Base-by-base conservation (phyloP, 2,329 filamentous ascomycete genomes). In the Verticillium albo-atrum region DNA sequence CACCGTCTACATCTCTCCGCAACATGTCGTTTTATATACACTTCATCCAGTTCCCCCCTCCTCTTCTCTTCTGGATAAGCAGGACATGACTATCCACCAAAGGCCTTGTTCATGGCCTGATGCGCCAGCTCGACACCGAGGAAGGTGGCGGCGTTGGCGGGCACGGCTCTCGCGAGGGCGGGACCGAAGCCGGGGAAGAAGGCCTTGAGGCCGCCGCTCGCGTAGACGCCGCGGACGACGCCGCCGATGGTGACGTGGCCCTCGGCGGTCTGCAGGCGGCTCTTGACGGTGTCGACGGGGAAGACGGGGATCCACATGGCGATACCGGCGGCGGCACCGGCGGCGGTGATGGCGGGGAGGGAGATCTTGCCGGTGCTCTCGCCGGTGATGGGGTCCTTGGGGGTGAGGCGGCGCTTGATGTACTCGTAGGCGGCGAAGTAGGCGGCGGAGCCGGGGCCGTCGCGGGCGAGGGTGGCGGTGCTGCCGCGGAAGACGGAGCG, bases 221-320 rank as follows among this genome's bases (percentile, higher is more conserved):
- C 87, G 71, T 97, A 97, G n/a, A 99, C 80, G 58, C 92, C 86
- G 64, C 85, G 83, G 56, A 99, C 85, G 32, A 95, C 91, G 7
- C 90, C 88, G 17, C 87, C 84, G 56, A 99, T 86, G 0, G 89
- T 91, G 55, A 92, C 88, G 66, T 89, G 89, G 55, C 92, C 92
- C 70, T 95, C 90, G 50, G 92, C 92, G 51, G 91, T 96, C 82
- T 99, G 95, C 72, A 99, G 78, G 37, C 93, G 83, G 64, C 89
- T 93, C 85, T 99, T 99, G 78, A 99, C 88, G 0, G 95, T 99
- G 71, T 99, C 95, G 64, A 99, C 84, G 25, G 95, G 95, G 84
- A 99, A 99, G 50, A 99, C 93, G 58, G 95, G 93, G 66, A 97
- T 95, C 95, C 95, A 99, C 95, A 99, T 99, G 63, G 95, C 95